Base-by-base conservation (phyloP, 208 protist species). In the Trypanosoma melophagium region DNA sequence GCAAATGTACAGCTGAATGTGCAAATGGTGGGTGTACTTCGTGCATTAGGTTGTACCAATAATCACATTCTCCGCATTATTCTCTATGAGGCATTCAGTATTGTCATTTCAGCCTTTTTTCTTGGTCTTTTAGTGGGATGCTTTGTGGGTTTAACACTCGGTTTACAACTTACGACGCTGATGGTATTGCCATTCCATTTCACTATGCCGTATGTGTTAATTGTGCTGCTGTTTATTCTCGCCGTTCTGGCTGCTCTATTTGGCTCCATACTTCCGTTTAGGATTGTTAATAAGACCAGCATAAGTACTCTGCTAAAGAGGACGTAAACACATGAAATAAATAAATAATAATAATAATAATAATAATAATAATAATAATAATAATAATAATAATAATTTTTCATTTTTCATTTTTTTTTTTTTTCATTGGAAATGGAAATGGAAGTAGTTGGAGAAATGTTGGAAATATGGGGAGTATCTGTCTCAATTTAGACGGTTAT, bases 11-110 rank as follows among this genome's bases (percentile, higher is more conserved):
- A 86, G 59, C 89, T 98, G 42, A 97, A 98, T 69, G 67, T 78
- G 40, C 98, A 96, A 92, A 84, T 97, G 25, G 95, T 98, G 78
- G 97, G 94, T 55, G 93, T 99, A 7, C 76, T 99, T 4, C 76
- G 96, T 47, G 83, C 96, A 14, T 62, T 99, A 42, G 97, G 97
- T 47, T 92, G 98, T 40, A 76, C 64, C 38, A 86, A 80, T 21
- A 71, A 76, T 19, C 77, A 97, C 74, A 71, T 98, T 10, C 81
- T 92, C n/a, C 79, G 92, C 28, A 71, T 90, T 44, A 94, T 96
- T 66, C 71, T 98, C 42, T 99, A 98, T 81, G 97, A 99, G 73
- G 89, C 96, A 19, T 71, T 98, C 3, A 81, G 75, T 47, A 71
- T 98, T 16, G 94, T 98, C 17, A 41, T 98, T n/a, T 89, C 93